These are phyloP conservation scores for Beta lomatogona DNA, from an alignment of 179 eudicot species.

Conservation along the genomic window DNA sequence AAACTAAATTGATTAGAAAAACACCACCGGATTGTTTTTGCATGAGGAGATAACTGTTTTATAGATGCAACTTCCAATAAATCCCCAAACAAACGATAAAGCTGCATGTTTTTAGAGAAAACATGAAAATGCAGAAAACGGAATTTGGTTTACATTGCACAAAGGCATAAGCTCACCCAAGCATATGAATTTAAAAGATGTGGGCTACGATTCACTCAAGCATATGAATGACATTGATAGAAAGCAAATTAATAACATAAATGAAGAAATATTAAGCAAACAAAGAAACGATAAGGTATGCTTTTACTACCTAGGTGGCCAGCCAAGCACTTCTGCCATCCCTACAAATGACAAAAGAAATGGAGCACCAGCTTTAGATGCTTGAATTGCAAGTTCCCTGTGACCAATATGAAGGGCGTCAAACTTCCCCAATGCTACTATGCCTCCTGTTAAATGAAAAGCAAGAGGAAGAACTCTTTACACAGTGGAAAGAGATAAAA, in stretches of 20 bases:
- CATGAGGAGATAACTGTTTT: background rate
- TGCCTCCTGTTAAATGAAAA: slow-evolving; percentile 56
- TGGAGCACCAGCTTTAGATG: slow-evolving; percentile 78
- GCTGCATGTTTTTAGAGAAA: background rate
- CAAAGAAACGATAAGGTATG: background rate
- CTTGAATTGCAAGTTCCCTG: slow-evolving; percentile 93
- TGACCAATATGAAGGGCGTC: slow-evolving; percentile 98
- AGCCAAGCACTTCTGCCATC: slow-evolving; percentile 96
- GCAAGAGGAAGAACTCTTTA: background rate
- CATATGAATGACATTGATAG: background rate
- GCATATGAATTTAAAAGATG: background rate
- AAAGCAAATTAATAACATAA: slow-evolving; percentile 7
- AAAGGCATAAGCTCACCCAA: background rate
- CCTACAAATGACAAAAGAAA: slow-evolving; percentile 89
- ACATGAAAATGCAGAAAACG: background rate
- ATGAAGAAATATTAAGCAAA: background rate
- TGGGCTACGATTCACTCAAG: background rate
- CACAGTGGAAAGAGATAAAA: background rate
- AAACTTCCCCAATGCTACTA: slow-evolving; percentile 96
- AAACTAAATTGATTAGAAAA: background rate
- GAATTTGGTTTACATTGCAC: background rate
- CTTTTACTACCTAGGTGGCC: slow-evolving; percentile 78
- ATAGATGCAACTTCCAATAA: background rate
- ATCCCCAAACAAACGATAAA: background rate
- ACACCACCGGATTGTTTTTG: background rate